A percentile compares a stretch with the other conserved stretches of the same genome.
phyloP scores from a whole-genome alignment of 2,329 filamentous ascomycete species.

The Sphaerulina populicola region DNA sequence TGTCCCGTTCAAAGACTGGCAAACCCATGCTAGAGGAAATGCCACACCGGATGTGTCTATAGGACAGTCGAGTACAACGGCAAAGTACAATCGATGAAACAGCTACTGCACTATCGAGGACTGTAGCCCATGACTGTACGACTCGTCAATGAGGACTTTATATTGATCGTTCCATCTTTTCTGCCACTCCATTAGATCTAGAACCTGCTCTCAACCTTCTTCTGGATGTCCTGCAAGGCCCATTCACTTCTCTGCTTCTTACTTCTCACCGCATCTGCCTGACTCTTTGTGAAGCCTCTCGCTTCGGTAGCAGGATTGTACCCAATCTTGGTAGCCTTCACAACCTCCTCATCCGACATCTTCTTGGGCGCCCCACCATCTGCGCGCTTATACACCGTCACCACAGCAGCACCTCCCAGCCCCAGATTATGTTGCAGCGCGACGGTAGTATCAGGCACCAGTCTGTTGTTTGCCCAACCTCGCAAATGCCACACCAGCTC shows the following conservation, averaged over 20 bases:
- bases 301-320: constrained; percentile 90
- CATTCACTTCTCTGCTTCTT: constrained; percentile 59
- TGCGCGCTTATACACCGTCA: constrained; percentile 77
- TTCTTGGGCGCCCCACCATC: constrained; percentile 60
- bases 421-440: constrained; percentile 90
- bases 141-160: background rate
- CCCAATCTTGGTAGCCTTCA: constrained; percentile 60
- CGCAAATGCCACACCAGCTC: constrained; percentile 93
- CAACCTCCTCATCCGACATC: constrained; percentile 57
- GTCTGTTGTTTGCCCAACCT: constrained; percentile 90
- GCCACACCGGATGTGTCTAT: no score
- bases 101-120: background rate
- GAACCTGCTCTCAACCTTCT: constrained; percentile 64
- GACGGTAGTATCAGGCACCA: constrained; percentile 57
- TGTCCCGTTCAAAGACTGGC: no score
- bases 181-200: constrained; percentile 26
- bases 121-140: background rate
- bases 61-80: no score
- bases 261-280: constrained; percentile 61
- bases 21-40: no score
- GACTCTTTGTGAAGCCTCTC: constrained; percentile 72
- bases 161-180: background rate
- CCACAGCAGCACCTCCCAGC: constrained; percentile 79
- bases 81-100: no score
- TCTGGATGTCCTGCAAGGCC: constrained; percentile 67